Conservation (phyloP, 1,139 yeast genomes). For the Meyerozyma carpophila region DNA sequence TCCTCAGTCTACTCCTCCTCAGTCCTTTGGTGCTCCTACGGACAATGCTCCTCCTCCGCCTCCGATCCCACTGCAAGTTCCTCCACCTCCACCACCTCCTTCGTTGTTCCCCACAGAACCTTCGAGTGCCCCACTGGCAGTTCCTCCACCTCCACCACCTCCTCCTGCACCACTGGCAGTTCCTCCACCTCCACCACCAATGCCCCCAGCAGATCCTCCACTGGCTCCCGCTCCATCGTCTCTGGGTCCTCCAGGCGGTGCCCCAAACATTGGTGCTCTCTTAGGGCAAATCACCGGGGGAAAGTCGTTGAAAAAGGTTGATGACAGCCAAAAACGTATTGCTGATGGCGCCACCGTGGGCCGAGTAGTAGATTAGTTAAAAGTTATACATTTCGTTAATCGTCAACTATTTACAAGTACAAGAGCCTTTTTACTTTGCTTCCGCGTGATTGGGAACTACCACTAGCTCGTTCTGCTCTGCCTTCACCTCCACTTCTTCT, state of each 20-base stretch:
- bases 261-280: slow-evolving; percentile 40
- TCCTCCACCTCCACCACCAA: slow-evolving; percentile 8
- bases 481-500: slow-evolving; percentile 50
- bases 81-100: slow-evolving; percentile 25
- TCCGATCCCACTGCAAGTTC: slow-evolving; percentile 18
- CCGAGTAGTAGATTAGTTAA: slow-evolving; percentile 28
- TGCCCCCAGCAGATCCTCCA: slow-evolving; percentile 17
- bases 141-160: slow-evolving; percentile 16
- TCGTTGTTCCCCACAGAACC: slow-evolving; percentile 6
- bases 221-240: slow-evolving; percentile 22
- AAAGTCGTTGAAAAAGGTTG: slow-evolving; percentile 42
- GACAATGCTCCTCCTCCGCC: slow-evolving; percentile 17
- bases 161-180: slow-evolving; percentile 16
- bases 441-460: slow-evolving; percentile 48
- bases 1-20: slow-evolving; percentile 9
- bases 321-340: slow-evolving; percentile 38
- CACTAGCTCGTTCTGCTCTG: slow-evolving; percentile 19
- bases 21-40: slow-evolving; percentile 4
- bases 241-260: slow-evolving; percentile 16
- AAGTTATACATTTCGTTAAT: neutral
- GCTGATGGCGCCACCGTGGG: slow-evolving; percentile 46
- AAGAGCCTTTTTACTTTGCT: slow-evolving; percentile 2
- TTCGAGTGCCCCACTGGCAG: slow-evolving; percentile 5
- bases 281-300: slow-evolving; percentile 58
- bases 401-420: neutral